Evolutionary conservation across 768 basidiomycete species (phyloP), one percentile per base, ranked within the genome.

Genomic region (Hygrocybe punicea): DNA sequence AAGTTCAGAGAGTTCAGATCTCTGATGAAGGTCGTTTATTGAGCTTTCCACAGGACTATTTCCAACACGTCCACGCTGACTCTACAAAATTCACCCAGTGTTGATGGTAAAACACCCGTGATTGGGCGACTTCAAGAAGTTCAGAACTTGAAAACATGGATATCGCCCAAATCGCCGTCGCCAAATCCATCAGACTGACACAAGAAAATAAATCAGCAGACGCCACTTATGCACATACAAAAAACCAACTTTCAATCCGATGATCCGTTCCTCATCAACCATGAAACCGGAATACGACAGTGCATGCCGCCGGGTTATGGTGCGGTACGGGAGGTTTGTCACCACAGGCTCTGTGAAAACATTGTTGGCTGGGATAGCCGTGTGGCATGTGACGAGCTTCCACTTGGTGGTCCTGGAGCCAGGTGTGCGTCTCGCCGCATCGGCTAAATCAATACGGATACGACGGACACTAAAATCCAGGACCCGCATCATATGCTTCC

Each of bases 261-360:
- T 44, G 16, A 64, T 33, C 23, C 59, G 36, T 37, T 64, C 59
- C 23, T 60, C 55, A 24, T 64, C 61, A 51, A 64, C 60, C 61
- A 62, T 64, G 33, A 53, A 60, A 19, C 58, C 58, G 24, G 52
- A 62, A 49, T 55, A 62, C 1, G 23, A 8, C 7, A 53, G 37
- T 5, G 48, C 40, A 2, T 56, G 25, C 10, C 21, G 46, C 8
- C 55, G 17, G 6, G 14, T 50, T 1, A 54, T 29, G 6, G 40
- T 19, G 35, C 55, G 55, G 47, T 56, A 62, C 1, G 61, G 63
- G 4, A 29, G 29, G 8, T 29, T 29, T 4, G 29, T 29, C 29
- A 29, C 29, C 8, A 29, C 29, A 29, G 29, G 29, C 8, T 29
- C 29, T 8, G 4, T 29, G 29, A 29, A 29, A 4, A 29, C 29